Evolutionary conservation across 176 grass and related monocot species (phyloP), one percentile per base, ranked within the genome.

Genomic region (Thalia dealbata): DNA sequence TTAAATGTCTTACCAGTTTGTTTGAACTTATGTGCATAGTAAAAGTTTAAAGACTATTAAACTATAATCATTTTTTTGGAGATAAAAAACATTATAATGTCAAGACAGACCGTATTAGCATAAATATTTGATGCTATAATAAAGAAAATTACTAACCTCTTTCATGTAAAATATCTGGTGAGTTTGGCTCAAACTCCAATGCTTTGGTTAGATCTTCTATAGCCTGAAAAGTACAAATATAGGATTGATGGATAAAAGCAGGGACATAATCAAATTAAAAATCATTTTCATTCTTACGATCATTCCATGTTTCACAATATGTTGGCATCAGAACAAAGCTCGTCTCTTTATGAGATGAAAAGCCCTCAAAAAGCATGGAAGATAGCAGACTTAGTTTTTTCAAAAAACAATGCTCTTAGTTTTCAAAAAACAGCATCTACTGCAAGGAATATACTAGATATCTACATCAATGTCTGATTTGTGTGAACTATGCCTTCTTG

Each of bases 131-230:
- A 44, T 26, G 12, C 35, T 76, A 67, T 50, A 56, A 24, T 75
- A 72, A 74, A 45, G 73, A 79, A 8, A 50, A 64, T 70, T 52
- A 81, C 78, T 81, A 80, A 96, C 95, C 95, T 78, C 95, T 92
- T 80, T 97, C 95, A 55, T 97, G 95, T 80, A 97, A 88, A 88
- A 97, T 84, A 88, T 97, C 95, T 63, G 87, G 86, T 82, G 90
- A 92, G 82, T 88, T 88, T 78, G 87, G 90, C 82, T 97, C 95
- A 78, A 86, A 97, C 77, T 92, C 86, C 73, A 92, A 84, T 81
- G 87, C 95, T 82, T 97, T 92, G 67, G 90, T 85, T 70, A 97
- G 86, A 71, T 97, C 95, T 25, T 86, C 81, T 55, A 92, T 92
- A 52, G 95, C 90, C 95, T 92, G 77, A 43, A 82, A 71, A 59